Evolutionary conservation across 176 grass and related monocot genomes (phyloP).

Genomic region (Oryza glaberrima): DNA sequence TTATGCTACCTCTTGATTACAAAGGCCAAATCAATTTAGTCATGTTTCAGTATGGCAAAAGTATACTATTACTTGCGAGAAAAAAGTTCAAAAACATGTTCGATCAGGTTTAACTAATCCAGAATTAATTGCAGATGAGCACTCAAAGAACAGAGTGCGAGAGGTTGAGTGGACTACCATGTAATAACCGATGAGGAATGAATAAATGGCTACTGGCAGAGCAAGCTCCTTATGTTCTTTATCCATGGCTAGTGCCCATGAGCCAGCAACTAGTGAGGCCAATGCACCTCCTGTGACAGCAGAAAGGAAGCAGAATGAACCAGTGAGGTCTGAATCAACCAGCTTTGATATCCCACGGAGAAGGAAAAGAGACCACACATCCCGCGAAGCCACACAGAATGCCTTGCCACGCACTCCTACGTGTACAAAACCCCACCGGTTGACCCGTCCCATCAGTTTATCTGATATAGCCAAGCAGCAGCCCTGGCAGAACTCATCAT

Average conservation of each 20-base stretch:
- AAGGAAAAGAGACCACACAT: slow-evolving; percentile 80
- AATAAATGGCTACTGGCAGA: slow-evolving; percentile 59
- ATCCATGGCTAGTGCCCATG: slow-evolving; percentile 68
- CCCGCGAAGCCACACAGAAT: slow-evolving; percentile 70
- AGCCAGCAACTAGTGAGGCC: slow-evolving; percentile 67
- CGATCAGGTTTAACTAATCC: background rate
- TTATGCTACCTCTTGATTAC: background rate
- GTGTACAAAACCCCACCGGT: slow-evolving; percentile 83
- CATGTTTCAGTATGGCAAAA: slow-evolving; percentile 24
- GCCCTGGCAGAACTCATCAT: slow-evolving; percentile 80
- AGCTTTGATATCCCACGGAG: slow-evolving; percentile 73
- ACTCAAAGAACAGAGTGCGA: background rate
- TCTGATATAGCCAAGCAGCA: slow-evolving; percentile 68
- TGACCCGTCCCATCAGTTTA: slow-evolving; percentile 66
- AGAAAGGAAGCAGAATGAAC: slow-evolving; percentile 88
- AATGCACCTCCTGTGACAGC: slow-evolving; percentile 60
- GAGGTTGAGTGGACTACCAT: slow-evolving; percentile 54
- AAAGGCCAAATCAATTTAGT: slow-evolving; percentile 11
- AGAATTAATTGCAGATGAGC: slow-evolving; percentile 23
- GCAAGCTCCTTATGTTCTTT: slow-evolving; percentile 53
- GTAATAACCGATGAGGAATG: slow-evolving; percentile 85
- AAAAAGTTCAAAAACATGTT: background rate
- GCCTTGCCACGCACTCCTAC: slow-evolving; percentile 57
- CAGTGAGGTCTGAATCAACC: slow-evolving; percentile 83
- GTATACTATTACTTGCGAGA: background rate